Base-by-base conservation (phyloP, 2,329 filamentous ascomycete species). In the Mariannaea sp. region DNA sequence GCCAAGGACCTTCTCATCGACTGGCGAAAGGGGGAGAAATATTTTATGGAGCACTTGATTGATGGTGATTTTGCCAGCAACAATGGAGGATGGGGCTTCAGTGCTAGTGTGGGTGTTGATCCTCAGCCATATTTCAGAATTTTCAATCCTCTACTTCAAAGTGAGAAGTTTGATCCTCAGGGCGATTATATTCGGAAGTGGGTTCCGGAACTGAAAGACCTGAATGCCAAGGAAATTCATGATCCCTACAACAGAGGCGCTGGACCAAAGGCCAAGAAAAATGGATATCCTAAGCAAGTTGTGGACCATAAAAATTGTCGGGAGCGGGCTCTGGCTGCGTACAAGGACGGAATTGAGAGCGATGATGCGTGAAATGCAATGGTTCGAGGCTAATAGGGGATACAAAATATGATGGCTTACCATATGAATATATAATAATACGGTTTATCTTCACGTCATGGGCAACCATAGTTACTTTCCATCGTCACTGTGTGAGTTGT, bases 71-170 rank as follows among this genome's bases (percentile, higher is more conserved):
- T 92, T 66, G 87, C 88, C 0, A 87, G 83, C 53, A 93, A 93
- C 69, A 91, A 89, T 57, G 79, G 81, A 22, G 81, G 81, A 3
- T 84, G 81, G 80, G 82, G 74, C 1, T 77, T 76, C 57, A 72
- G 79, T 19, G 85, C 87, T 4, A 83, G 80, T 14, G 86, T 86
- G 0, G 88, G 90, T 1, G 89, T 92, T 6, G 90, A 95, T 70
- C 89, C 90, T 1, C 89, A 96, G 71, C 91, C 92, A 0, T 96
- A 95, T 68, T 96, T 96, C 59, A 81, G 91, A 6, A 89, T 96
- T 45, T 96, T 96, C 73, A 96, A 95, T 65, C 92, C 92, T 0
- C 69, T 91, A 38, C 73, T 90, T 14, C 92, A 96, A 75, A 90
- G 88, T 62, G 89, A 94, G 77, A 92, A 88, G 71, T 96, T 95